Evolutionary conservation across 441 rosid species (phyloP).

Genomic region (Populus tomentosa): DNA sequence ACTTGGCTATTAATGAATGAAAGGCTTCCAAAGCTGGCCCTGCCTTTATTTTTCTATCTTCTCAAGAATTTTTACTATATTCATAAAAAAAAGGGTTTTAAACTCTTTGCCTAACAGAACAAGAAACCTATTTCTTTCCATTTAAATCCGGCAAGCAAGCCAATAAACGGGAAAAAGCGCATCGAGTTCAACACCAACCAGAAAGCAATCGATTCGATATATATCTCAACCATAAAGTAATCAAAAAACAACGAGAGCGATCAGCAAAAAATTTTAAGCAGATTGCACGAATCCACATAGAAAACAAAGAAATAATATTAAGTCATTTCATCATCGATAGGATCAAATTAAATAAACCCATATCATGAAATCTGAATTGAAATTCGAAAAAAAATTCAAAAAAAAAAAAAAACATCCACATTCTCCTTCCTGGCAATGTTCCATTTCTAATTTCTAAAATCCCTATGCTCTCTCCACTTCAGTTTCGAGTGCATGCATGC

Average conservation of each 20-base stretch:
- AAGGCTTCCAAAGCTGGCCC: background rate
- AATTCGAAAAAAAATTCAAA: slow-evolving; percentile 23
- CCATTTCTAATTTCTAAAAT: slow-evolving; percentile 20
- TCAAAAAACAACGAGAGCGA: slow-evolving; percentile 8
- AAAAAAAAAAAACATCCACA: slow-evolving; percentile 21
- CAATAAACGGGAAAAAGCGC: slow-evolving; percentile 64
- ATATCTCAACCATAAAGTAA: slow-evolving; percentile 20
- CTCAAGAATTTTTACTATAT: background rate
- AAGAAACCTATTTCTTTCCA: slow-evolving; percentile 59
- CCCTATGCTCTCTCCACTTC: slow-evolving; percentile 19
- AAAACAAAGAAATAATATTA: slow-evolving; percentile 1
- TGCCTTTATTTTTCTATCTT: slow-evolving; percentile 10
- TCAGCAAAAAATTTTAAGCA: slow-evolving; percentile 8
- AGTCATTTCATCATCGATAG: slow-evolving; percentile 16
- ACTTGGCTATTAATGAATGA: background rate
- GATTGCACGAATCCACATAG: slow-evolving; percentile 33
- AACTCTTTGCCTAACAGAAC: slow-evolving; percentile 54
- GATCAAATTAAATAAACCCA: slow-evolving; percentile 3
- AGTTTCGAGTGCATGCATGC: slow-evolving; percentile 15
- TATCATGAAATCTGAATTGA: slow-evolving; percentile 32
- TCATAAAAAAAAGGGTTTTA: slow-evolving; percentile 12
- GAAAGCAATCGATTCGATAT: slow-evolving; percentile 47
- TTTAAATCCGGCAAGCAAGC: slow-evolving; percentile 64
- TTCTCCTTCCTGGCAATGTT: background rate
- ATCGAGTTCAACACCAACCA: slow-evolving; percentile 77